Conservation (phyloP, 1,139 yeast genomes). For the Williopsis jadinii region DNA sequence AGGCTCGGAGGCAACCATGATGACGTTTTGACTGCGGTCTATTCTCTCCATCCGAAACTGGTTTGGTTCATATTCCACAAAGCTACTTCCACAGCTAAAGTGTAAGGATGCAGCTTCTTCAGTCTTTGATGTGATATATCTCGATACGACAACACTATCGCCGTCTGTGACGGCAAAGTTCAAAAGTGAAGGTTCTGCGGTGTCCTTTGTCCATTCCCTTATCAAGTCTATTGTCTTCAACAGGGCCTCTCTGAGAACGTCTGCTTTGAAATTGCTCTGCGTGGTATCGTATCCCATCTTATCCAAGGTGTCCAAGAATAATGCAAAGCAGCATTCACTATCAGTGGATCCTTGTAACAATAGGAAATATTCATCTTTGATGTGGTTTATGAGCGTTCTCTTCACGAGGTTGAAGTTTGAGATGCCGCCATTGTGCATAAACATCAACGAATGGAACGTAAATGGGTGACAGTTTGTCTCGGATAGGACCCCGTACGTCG, state of each 20-base stretch:
- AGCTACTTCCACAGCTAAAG: slow-evolving; percentile 88
- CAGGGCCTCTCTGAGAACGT: slow-evolving; percentile 58
- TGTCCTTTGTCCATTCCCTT: slow-evolving; percentile 58
- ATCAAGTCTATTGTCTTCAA: slow-evolving; percentile 66
- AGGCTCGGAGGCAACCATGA: slow-evolving; percentile 96
- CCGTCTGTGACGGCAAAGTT: slow-evolving; percentile 97
- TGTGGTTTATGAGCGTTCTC: slow-evolving; percentile 59
- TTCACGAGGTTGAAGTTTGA: slow-evolving; percentile 69
- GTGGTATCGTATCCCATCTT: slow-evolving; percentile 71
- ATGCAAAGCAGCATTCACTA: slow-evolving; percentile 90
- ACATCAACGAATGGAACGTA: slow-evolving; percentile 78
- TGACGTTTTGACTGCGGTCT: slow-evolving; percentile 87
- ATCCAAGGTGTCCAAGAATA: slow-evolving; percentile 70
- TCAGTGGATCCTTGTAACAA: slow-evolving; percentile 90
- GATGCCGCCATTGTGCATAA: slow-evolving; percentile 96
- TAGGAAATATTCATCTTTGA: slow-evolving; percentile 74
- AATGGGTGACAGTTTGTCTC: slow-evolving; percentile 97
- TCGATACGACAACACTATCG: slow-evolving; percentile 73
- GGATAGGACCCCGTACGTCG: slow-evolving; percentile 88
- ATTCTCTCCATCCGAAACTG: slow-evolving; percentile 90
- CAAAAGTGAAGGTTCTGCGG: slow-evolving; percentile 76
- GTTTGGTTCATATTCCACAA: slow-evolving; percentile 84
- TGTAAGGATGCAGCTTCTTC: slow-evolving; percentile 96
- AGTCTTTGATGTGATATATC: slow-evolving; percentile 81
- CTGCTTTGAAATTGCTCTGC: slow-evolving; percentile 46